These are phyloP conservation scores for Lagerstroemia speciosa DNA, from an alignment of 345 rosid species.

Conservation along the genomic window DNA sequence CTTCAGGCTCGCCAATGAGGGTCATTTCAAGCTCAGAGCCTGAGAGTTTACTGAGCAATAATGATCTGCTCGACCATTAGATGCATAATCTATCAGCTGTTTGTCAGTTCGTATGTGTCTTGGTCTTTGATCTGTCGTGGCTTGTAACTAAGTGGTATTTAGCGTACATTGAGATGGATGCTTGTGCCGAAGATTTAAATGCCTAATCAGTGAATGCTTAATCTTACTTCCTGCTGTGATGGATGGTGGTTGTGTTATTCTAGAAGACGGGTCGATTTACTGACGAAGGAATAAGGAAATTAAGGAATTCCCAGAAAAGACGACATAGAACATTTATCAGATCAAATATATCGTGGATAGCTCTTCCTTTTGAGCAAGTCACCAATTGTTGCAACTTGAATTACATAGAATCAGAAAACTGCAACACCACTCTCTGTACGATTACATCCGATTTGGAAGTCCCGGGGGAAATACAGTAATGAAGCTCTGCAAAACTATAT, in stretches of 20 bases:
- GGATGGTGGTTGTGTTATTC: neutral
- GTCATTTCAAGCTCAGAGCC: constrained; percentile 46
- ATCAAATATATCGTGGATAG: neutral
- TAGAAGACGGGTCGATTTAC: neutral
- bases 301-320: neutral
- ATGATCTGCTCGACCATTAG: neutral
- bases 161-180: neutral
- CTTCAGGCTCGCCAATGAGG: constrained; percentile 92
- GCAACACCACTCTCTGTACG: neutral
- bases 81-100: neutral
- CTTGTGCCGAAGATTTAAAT: neutral
- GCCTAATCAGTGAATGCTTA: neutral
- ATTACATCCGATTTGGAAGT: neutral
- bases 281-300: too few species aligned
- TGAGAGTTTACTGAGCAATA: neutral
- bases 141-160: neutral
- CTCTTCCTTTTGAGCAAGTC: neutral
- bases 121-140: neutral
- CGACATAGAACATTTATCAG: neutral
- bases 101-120: neutral
- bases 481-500: neutral
- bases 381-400: neutral
- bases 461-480: neutral
- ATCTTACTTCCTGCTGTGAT: neutral
- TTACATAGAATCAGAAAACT: neutral